phyloP scores from a whole-genome alignment of 306 rosid genomes.

The Vigna mungo region DNA sequence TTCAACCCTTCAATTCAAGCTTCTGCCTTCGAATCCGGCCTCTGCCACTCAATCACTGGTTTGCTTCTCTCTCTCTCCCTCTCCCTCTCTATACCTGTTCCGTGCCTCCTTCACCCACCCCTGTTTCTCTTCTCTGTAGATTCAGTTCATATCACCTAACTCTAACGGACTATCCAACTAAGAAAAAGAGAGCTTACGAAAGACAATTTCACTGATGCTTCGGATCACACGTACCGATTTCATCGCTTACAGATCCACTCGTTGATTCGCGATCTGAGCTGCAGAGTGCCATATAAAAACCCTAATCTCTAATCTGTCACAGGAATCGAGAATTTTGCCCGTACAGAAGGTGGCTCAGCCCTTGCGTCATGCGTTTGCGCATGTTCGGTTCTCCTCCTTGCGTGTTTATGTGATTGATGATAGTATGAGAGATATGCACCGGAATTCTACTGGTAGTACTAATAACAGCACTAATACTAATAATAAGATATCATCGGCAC shows the following conservation, averaged over 20 bases:
- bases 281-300: constrained; percentile 27
- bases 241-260: constrained; percentile 45
- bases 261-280: constrained; percentile 48
- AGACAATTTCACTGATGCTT: constrained; percentile 2
- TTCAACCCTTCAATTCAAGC: constrained; percentile 21
- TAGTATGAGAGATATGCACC: constrained; percentile 65
- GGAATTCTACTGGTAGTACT: constrained; percentile 64
- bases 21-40: constrained; percentile 1
- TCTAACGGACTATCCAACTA: background rate
- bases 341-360: constrained; percentile 50
- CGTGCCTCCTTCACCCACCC: background rate
- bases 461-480: constrained; percentile 40
- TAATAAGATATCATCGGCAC: constrained; percentile 49
- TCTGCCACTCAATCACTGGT: constrained; percentile 37
- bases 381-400: constrained; percentile 27
- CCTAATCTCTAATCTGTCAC: constrained; percentile 35
- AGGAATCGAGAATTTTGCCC: constrained; percentile 26
- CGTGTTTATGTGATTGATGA: constrained; percentile 37
- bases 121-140: constrained; percentile 28
- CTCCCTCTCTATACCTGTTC: background rate
- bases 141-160: constrained; percentile 3
- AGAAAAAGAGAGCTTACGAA: constrained; percentile 3
- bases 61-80: constrained; percentile 10
- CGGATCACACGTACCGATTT: constrained; percentile 11
- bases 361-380: constrained; percentile 48